Base-by-base conservation (phyloP, 306 rosid genomes). In the Cucurbita moschata region DNA sequence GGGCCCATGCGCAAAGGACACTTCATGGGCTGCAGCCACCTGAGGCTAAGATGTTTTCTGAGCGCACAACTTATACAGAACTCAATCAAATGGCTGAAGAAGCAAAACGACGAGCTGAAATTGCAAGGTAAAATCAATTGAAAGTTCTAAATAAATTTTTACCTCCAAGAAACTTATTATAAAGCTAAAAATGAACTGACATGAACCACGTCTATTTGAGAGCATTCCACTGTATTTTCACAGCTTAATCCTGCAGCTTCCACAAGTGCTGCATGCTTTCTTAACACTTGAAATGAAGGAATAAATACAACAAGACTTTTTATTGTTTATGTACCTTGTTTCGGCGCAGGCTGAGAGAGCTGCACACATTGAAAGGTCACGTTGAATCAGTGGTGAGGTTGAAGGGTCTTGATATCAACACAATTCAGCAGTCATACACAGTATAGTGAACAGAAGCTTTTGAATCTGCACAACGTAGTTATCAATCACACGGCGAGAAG, bases 21-120 rank as follows among this genome's bases (percentile, higher is more conserved):
- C 94, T 90, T 63, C 96, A 90, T 21, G 96, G 96, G 23, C 88
- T 90, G 76, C 97, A 91, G 46, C 88, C 97, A 26, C 97, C 96
- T 0, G 92, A 91, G 38, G 23, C 84, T 72, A 87, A 79, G 76
- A 82, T 86, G 86, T 87, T 91, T 62, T 16, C 74, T 0, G 97
- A 87, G 38, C 89, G 86, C 15, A 56, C 81, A 2, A 56, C 2
- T 79, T 75, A 78, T 70, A 76, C 92, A 7, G 92, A 91, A 75
- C 87, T 89, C 49, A 86, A 89, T 78, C 89, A 82, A 65, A 89
- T 91, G 91, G 97, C 96, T 16, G 91, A 91, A 80, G 97, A 86
- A 55, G 97, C 96, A 43, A 92, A 81, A 72, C 76, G 95, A 68
- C 79, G 96, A 37, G 97, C 96, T 4, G 95, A 92, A 81, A 92